Percentiles rank a stretch among this genome's conserved stretches.
Evolutionary conservation across 495 filamentous ascomycete genomes (phyloP).

Genomic region (Penicillium cataractarum): DNA sequence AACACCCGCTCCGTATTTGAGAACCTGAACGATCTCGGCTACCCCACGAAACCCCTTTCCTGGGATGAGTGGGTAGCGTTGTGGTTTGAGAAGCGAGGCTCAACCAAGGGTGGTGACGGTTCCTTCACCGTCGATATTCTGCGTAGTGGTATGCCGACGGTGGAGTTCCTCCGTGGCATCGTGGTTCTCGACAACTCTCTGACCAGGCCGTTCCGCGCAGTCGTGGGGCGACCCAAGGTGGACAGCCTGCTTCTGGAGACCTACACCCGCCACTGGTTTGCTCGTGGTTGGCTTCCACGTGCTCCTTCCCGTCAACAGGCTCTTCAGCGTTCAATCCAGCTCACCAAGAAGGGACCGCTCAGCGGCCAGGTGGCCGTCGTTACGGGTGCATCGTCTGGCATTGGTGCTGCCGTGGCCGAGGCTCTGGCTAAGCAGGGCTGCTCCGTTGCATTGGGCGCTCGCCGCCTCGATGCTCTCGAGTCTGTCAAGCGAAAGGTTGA

Average conservation of each 20-base stretch:
- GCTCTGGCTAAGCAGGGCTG: constrained; percentile 60
- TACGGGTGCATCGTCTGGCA: constrained; percentile 55
- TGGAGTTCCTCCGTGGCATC: constrained; percentile 60
- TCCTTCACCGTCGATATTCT: constrained; percentile 58
- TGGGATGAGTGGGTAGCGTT: constrained; percentile 68
- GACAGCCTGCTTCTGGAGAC: constrained; percentile 62
- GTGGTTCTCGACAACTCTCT: constrained; percentile 63
- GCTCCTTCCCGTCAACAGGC: constrained; percentile 50
- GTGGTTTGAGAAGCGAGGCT: constrained; percentile 63
- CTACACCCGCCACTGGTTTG: constrained; percentile 71
- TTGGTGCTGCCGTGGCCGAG: constrained; percentile 52
- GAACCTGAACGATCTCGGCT: constrained; percentile 61
- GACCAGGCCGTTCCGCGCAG: constrained; percentile 58
- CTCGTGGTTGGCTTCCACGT: constrained; percentile 64
- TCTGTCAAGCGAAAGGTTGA: constrained; percentile 54
- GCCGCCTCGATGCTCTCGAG: constrained; percentile 63
- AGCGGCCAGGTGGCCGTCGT: constrained; percentile 56
- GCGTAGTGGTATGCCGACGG: constrained; percentile 65
- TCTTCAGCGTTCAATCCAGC: constrained; percentile 36
- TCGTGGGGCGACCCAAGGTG: constrained; percentile 62
- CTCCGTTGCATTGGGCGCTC: constrained; percentile 63
- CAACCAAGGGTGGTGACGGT: constrained; percentile 59
- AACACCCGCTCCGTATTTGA: constrained; percentile 58
- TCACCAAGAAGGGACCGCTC: constrained; percentile 49
- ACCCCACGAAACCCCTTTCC: constrained; percentile 56